phyloP scores from a whole-genome alignment of 305 asterid genomes.

The Fraxinus ornus region DNA sequence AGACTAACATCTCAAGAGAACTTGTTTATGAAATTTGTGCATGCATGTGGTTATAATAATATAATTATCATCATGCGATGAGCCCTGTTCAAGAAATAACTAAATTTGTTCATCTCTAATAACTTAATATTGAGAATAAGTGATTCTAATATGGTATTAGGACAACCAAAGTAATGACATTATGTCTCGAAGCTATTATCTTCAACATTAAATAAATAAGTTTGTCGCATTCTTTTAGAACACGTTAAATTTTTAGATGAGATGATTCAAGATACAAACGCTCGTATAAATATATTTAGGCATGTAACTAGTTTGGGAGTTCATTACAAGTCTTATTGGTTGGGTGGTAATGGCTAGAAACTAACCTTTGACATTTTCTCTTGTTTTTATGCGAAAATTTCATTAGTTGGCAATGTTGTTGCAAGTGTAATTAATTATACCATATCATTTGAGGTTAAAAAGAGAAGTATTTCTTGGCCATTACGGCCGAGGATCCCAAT shows the following conservation, averaged over 20 bases:
- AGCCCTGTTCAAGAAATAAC: background rate
- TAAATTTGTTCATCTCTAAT: background rate
- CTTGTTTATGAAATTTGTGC: background rate
- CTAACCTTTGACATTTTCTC: background rate
- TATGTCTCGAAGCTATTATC: background rate
- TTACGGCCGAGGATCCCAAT: slow-evolving; percentile 28
- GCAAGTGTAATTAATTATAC: background rate
- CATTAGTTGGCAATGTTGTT: slow-evolving; percentile 6
- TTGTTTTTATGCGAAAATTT: background rate
- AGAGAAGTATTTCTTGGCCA: background rate
- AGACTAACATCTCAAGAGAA: background rate
- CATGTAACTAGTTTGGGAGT: background rate
- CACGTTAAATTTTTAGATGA: background rate
- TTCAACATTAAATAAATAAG: background rate
- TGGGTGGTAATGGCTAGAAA: slow-evolving; percentile 8
- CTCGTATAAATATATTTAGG: background rate
- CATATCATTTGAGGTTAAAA: background rate
- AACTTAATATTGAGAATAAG: too few relatives aligned
- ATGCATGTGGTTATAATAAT: background rate
- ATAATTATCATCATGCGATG: too few relatives aligned
- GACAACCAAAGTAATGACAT: too few relatives aligned
- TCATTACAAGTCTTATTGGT: background rate
- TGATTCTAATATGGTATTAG: too few relatives aligned
- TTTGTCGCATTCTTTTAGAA: background rate
- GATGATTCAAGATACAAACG: background rate